phyloP scores from a whole-genome alignment of 805 yeast species.

The Barnettozyma wickerhamii region DNA sequence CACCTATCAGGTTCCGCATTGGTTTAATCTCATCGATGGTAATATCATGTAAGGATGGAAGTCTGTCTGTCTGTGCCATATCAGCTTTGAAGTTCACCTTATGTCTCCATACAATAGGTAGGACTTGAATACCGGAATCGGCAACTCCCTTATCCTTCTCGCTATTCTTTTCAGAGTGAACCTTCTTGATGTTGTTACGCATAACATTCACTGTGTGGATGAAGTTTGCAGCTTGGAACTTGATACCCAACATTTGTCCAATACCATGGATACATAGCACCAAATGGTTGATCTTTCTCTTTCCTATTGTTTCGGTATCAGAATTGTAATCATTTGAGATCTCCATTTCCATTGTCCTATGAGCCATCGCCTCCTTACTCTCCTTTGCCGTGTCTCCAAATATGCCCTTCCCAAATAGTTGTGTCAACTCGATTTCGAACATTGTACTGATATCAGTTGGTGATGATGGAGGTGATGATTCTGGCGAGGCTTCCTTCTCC shows the following conservation, averaged over 20 bases:
- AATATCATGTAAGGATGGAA: conserved; percentile 66
- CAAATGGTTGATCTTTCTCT: conserved; percentile 52
- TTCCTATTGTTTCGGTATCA: conserved; percentile 38
- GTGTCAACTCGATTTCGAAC: conserved; percentile 19
- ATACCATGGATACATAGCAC: conserved; percentile 93
- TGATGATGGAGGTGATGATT: neutral
- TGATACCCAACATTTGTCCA: conserved; percentile 81
- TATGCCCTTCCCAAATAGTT: conserved; percentile 21
- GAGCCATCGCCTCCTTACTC: conserved; percentile 28
- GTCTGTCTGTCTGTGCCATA: conserved; percentile 34
- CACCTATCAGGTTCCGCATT: conserved; percentile 75
- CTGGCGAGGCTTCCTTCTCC: too few species aligned
- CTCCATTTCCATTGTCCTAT: conserved; percentile 46
- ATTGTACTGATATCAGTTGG: conserved; percentile 9
- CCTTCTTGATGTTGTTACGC: conserved; percentile 47
- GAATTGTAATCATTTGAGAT: conserved; percentile 46
- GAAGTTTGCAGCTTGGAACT: conserved; percentile 79
- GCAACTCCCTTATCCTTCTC: conserved; percentile 6
- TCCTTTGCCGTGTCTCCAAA: conserved; percentile 7
- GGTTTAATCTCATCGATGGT: conserved; percentile 77
- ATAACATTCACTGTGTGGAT: conserved; percentile 75
- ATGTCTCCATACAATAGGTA: conserved; percentile 93
- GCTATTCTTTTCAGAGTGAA: conserved; percentile 22
- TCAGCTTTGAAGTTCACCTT: conserved; percentile 52
- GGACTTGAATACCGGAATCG: conserved; percentile 69